These are phyloP conservation scores for Plasmodium cynomolgi DNA, from an alignment of 169 alveolate genomes.

Conservation along the genomic window DNA sequence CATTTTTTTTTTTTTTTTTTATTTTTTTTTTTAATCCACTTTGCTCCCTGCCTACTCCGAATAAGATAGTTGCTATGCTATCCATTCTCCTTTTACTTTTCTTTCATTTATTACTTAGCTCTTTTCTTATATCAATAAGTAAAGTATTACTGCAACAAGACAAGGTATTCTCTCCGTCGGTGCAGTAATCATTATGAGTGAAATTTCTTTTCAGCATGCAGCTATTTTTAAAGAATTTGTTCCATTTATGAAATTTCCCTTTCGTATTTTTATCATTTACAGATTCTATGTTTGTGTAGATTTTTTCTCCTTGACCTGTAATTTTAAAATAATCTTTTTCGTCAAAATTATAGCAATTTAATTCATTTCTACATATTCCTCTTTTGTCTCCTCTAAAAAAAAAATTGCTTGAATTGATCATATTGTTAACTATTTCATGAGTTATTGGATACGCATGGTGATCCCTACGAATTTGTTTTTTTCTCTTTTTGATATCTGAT, in stretches of 20 bases:
- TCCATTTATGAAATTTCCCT: neutral
- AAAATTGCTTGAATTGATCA: constrained; percentile 11
- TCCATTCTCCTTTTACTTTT: neutral
- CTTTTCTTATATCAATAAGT: constrained; percentile 24
- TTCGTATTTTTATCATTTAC: constrained; percentile 19
- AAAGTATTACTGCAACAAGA: constrained; percentile 2
- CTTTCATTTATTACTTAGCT: constrained; percentile 46
- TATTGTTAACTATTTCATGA: neutral
- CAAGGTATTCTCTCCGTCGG: neutral
- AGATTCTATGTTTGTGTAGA: constrained; percentile 7
- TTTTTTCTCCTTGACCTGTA: neutral
- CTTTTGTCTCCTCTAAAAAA: neutral
- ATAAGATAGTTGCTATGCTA: neutral
- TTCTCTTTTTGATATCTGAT: neutral
- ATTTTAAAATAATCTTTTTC: neutral
- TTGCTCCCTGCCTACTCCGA: neutral
- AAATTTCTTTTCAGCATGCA: neutral
- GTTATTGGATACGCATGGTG: neutral
- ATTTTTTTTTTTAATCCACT: neutral
- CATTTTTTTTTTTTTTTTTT: neutral
- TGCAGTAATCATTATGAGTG: neutral
- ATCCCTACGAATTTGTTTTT: neutral
- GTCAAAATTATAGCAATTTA: constrained; percentile 13
- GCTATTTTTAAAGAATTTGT: neutral
- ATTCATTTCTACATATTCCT: constrained; percentile 5